A percentile compares a stretch with the other conserved stretches of the same genome.
Evolutionary conservation across 371 early-diverging fungal species (phyloP).

Genomic region (Sporodiniella umbellata): DNA sequence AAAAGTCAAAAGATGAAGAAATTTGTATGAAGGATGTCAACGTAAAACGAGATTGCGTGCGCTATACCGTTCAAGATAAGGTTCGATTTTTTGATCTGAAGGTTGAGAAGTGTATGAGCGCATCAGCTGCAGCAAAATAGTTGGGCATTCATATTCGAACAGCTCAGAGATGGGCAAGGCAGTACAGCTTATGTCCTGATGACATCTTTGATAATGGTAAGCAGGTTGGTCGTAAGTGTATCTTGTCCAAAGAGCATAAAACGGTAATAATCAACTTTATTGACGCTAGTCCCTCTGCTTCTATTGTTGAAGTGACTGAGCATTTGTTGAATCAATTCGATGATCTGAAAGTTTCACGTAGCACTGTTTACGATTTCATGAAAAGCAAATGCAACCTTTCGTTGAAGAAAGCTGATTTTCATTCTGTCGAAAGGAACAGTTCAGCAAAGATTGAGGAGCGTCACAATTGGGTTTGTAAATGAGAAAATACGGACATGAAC

Average conservation of each 20-base stretch:
- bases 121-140: slow-evolving; percentile 14
- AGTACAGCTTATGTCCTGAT: slow-evolving; percentile 9
- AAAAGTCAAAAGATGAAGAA: slow-evolving; percentile 13
- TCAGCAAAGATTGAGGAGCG: slow-evolving; percentile 9
- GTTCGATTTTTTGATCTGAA: slow-evolving; percentile 9
- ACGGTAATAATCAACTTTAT: slow-evolving; percentile 2
- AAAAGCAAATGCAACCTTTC: slow-evolving; percentile 13
- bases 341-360: slow-evolving; percentile 8
- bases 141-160: slow-evolving; percentile 14
- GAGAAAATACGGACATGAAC: slow-evolving; percentile 10
- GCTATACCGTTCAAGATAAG: slow-evolving; percentile 14
- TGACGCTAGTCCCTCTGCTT: slow-evolving; percentile 11
- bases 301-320: slow-evolving; percentile 7
- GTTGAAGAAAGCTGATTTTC: slow-evolving; percentile 15
- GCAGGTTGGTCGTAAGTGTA: slow-evolving; percentile 10
- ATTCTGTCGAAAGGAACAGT: slow-evolving; percentile 11
- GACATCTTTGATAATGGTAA: slow-evolving; percentile 10
- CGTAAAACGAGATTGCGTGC: slow-evolving; percentile 8
- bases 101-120: slow-evolving; percentile 17
- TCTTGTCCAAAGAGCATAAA: slow-evolving; percentile 13
- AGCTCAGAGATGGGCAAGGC: slow-evolving; percentile 14
- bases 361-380: slow-evolving; percentile 10
- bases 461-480: slow-evolving; percentile 7
- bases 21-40: slow-evolving; percentile 7
- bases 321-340: slow-evolving; percentile 11